Percentiles rank a stretch among this genome's conserved stretches.
Conservation (phyloP, 257 asterid genomes). For the Solanum bulbocastanum region DNA sequence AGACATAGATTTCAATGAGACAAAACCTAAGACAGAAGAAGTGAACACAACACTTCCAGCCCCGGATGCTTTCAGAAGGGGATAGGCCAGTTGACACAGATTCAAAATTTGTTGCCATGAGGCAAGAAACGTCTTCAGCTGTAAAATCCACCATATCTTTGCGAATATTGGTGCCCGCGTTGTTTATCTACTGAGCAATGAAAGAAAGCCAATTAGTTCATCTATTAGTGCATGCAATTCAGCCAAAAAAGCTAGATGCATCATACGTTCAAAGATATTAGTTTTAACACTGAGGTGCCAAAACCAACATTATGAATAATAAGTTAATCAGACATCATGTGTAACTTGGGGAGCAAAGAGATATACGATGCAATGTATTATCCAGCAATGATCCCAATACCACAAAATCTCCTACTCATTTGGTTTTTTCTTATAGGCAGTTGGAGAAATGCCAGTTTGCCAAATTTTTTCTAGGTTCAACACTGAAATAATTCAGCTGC, state of each 20-base stretch:
- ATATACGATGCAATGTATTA: not conserved
- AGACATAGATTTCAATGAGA: conserved; percentile 48
- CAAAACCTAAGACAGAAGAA: conserved; percentile 54
- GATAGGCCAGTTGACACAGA: conserved; percentile 52
- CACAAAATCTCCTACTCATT: not conserved
- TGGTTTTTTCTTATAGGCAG: not conserved
- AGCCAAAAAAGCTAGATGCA: not conserved
- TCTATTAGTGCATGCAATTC: not conserved
- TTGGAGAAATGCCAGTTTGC: not conserved
- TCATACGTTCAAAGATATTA: not conserved
- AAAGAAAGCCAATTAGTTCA: conserved; percentile 2
- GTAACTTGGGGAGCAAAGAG: not conserved
- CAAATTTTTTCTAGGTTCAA: not conserved
- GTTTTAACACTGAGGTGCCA: not conserved
- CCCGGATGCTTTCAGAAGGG: conserved; percentile 51
- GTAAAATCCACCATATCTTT: conserved; percentile 47
- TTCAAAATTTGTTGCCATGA: conserved; percentile 48
- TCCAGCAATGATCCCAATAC: not conserved
- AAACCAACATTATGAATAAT: not conserved
- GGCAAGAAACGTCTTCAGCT: conserved; percentile 36
- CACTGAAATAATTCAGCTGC: not conserved
- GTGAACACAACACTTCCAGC: conserved; percentile 49
- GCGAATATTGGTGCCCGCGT: conserved; percentile 48
- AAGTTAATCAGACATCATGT: not conserved
- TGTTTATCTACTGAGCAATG: conserved; percentile 39